A percentile compares a stretch with the other conserved stretches of the same genome.
Evolutionary conservation across 208 protist species (phyloP).

Genomic region (Crithidia thermophila): DNA sequence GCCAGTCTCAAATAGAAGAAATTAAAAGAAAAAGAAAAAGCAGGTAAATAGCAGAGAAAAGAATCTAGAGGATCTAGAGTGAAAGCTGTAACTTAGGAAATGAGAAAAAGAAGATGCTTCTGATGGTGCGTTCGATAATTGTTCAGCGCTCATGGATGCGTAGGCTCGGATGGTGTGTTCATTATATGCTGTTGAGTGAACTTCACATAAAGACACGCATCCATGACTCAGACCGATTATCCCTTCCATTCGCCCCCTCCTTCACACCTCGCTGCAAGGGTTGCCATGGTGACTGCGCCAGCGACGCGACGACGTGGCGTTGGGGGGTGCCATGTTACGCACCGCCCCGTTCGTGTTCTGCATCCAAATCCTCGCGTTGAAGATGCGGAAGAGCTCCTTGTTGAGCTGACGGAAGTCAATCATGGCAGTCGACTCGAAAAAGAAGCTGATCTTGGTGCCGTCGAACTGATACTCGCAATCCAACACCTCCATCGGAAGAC

Average conservation of each 20-base stretch:
- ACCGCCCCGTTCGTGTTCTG: slow-evolving; percentile 73
- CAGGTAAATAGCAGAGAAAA: background rate
- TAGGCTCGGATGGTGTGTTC: no score
- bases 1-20: no score
- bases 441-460: slow-evolving; percentile 91
- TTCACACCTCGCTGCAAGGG: background rate
- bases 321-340: slow-evolving; percentile 51
- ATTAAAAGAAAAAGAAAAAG: slow-evolving; percentile 2
- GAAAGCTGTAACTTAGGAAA: no score
- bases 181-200: no score
- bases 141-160: no score
- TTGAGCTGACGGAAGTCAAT: slow-evolving; percentile 86
- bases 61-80: background rate
- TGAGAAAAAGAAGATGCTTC: background rate
- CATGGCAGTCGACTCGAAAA: slow-evolving; percentile 59
- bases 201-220: background rate
- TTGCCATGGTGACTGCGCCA: background rate
- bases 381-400: slow-evolving; percentile 81
- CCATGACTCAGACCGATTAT: background rate
- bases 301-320: slow-evolving; percentile 22
- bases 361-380: slow-evolving; percentile 91
- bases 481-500: slow-evolving; percentile 75
- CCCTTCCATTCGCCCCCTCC: no score
- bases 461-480: slow-evolving; percentile 93
- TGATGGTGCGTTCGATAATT: no score